phyloP scores from a whole-genome alignment of 108 stramenopile genomes.

The Cyclotella sp. region DNA sequence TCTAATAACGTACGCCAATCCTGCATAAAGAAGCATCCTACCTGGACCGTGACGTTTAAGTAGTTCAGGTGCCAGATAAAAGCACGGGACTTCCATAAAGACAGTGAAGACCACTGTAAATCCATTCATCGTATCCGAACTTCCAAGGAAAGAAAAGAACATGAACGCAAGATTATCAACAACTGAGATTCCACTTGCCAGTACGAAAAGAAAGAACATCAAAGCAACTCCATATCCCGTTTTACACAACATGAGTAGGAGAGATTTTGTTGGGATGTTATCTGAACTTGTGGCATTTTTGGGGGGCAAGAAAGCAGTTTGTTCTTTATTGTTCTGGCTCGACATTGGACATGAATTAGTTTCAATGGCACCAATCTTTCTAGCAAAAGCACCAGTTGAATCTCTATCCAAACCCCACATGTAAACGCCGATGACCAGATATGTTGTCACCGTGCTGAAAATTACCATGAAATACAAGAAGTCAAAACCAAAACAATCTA shows the following conservation, averaged over 20 bases:
- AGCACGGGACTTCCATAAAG: constrained; percentile 71
- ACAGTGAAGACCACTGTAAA: constrained; percentile 72
- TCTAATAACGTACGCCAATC: constrained; percentile 59
- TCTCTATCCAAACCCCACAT: constrained; percentile 43
- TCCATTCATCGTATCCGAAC: constrained; percentile 56
- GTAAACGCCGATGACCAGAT: constrained; percentile 26
- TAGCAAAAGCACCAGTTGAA: constrained; percentile 31
- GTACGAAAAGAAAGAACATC: constrained; percentile 40
- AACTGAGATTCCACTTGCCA: constrained; percentile 57
- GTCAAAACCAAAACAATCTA: constrained; percentile 58
- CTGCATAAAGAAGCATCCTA: constrained; percentile 54
- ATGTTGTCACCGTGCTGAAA: constrained; percentile 34
- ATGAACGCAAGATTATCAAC: constrained; percentile 72
- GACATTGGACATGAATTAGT: not conserved
- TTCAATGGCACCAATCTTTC: not conserved
- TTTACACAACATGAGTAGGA: constrained; percentile 30
- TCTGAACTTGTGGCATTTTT: not conserved
- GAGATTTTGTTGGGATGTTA: constrained; percentile 13
- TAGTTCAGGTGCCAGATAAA: constrained; percentile 61
- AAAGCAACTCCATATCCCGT: constrained; percentile 46
- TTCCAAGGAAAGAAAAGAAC: constrained; percentile 66
- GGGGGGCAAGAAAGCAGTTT: not conserved
- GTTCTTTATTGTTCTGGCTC: not conserved
- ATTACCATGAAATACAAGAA: constrained; percentile 49
- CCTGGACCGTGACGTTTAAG: constrained; percentile 51